Conservation (phyloP, 495 filamentous ascomycete species). For the Tuber microsphaerosporum region DNA sequence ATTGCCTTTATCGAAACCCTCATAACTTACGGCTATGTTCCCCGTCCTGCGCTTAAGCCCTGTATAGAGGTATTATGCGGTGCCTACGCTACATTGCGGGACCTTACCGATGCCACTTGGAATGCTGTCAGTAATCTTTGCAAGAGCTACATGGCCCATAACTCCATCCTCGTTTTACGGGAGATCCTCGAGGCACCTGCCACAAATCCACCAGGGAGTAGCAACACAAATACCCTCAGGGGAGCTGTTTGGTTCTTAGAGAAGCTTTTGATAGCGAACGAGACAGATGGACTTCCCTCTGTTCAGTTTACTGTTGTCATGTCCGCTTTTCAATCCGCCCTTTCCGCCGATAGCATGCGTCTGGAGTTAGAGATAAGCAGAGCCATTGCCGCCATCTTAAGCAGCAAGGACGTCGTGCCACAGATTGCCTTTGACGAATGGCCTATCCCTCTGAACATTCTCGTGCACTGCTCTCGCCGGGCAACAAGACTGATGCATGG, state of each 20-base stretch:
- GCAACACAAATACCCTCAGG: constrained; percentile 56
- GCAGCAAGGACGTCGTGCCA: constrained; percentile 33
- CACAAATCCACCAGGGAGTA: constrained; percentile 41
- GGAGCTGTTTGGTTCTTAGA: constrained; percentile 63
- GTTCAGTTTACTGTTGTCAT: constrained; percentile 50
- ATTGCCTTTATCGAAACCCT: constrained; percentile 71
- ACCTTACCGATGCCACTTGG: constrained; percentile 65
- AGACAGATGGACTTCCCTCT: constrained; percentile 57
- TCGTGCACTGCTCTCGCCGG: constrained; percentile 46
- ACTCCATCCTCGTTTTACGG: constrained; percentile 59
- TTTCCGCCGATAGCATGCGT: constrained; percentile 40
- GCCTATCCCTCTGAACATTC: constrained; percentile 54
- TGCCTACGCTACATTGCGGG: constrained; percentile 66
- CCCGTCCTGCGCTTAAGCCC: constrained; percentile 56
- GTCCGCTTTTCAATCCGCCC: constrained; percentile 39
- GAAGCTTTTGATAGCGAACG: constrained; percentile 55
- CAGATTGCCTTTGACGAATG: constrained; percentile 48
- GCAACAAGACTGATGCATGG: constrained; percentile 52
- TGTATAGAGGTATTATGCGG: constrained; percentile 76
- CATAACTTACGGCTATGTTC: constrained; percentile 70
- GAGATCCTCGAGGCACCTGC: constrained; percentile 54
- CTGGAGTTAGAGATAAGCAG: constrained; percentile 40
- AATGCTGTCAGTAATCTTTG: constrained; percentile 68
- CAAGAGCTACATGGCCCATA: constrained; percentile 68
- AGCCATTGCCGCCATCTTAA: constrained; percentile 38